Evolutionary conservation across 768 basidiomycete species (phyloP).

Genomic region (Dendrothele bispora): DNA sequence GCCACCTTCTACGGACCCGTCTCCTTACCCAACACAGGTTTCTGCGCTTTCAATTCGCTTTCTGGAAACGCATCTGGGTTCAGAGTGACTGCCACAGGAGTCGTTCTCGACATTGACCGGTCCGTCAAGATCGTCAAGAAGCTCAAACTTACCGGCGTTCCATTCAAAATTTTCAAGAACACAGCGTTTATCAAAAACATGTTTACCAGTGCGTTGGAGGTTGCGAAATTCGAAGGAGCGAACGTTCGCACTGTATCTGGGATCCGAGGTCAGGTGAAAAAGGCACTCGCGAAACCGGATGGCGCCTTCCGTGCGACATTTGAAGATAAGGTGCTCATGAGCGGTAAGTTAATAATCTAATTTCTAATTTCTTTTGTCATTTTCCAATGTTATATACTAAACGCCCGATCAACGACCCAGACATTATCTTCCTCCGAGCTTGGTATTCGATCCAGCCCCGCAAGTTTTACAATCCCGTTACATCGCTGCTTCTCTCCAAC

Average conservation of each 20-base stretch:
- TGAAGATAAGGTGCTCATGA: conserved; percentile 96
- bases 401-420: conserved; percentile 46
- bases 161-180: conserved; percentile 98
- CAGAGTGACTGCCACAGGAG: conserved; percentile 90
- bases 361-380: background rate
- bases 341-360: conserved; percentile 57
- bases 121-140: conserved; percentile 98
- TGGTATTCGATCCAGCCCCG: conserved; percentile 97
- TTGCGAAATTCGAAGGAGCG: conserved; percentile 99
- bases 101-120: conserved; percentile 90
- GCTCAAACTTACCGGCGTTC: conserved; percentile 91
- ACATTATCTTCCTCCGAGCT: conserved; percentile 92
- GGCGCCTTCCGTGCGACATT: conserved; percentile 96
- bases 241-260: conserved; percentile 94
- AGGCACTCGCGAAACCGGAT: conserved; percentile 91
- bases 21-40: conserved; percentile 89
- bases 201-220: conserved; percentile 92
- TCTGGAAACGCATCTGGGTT: conserved; percentile 64
- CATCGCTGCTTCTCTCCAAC: conserved; percentile 81
- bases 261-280: conserved; percentile 95
- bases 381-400: too few species aligned
- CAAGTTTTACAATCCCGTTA: conserved; percentile 96
- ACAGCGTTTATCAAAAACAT: conserved; percentile 98
- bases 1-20: conserved; percentile 97
- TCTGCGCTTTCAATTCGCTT: conserved; percentile 94